phyloP scores from a whole-genome alignment of 305 asterid species.

The Fraxinus platypoda region DNA sequence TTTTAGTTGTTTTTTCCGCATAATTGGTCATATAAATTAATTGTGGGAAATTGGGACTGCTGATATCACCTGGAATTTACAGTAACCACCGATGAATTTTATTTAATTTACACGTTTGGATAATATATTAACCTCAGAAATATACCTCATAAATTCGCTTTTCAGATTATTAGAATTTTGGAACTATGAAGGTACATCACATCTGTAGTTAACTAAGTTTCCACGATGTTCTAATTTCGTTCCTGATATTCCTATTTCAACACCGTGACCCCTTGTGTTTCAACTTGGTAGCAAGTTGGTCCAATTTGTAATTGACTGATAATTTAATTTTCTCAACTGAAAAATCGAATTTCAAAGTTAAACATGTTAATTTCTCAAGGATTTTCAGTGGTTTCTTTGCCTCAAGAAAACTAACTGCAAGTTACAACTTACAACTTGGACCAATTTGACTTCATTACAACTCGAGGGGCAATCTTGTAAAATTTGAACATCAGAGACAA shows the following conservation, averaged over 20 bases:
- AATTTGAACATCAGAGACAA: not conserved
- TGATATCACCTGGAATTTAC: not conserved
- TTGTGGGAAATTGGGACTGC: not conserved
- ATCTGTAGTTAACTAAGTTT: not conserved
- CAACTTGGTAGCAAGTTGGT: not conserved
- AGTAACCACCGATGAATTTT: not conserved
- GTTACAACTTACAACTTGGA: not conserved
- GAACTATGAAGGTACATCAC: not conserved
- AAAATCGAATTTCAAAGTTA: not conserved
- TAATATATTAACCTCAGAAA: not conserved
- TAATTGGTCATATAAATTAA: not conserved
- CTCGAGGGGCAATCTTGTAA: not conserved
- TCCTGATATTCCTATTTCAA: not conserved
- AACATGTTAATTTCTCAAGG: not conserved
- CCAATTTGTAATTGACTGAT: not conserved
- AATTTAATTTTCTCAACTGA: not conserved
- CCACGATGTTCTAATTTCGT: not conserved
- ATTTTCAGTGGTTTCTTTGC: not conserved
- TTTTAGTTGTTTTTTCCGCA: not conserved
- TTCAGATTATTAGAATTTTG: not conserved
- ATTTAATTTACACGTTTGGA: not conserved
- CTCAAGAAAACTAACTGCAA: not conserved
- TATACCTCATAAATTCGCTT: conserved; percentile 8
- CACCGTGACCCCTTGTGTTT: not conserved
- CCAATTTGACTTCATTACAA: not conserved